Conservation (phyloP, 2,329 filamentous ascomycete genomes). For the Lachnellula occidentalis region DNA sequence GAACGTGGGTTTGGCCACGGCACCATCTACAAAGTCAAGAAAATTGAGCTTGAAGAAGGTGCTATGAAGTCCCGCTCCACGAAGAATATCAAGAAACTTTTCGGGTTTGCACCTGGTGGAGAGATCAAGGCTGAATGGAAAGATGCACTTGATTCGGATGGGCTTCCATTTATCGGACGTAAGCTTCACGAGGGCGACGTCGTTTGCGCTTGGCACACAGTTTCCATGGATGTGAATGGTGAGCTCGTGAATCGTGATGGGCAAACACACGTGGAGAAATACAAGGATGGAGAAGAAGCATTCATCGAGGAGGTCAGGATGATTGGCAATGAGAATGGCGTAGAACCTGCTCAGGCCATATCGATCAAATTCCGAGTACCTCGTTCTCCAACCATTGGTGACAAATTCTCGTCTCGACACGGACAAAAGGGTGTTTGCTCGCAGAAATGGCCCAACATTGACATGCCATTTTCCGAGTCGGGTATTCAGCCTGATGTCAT, state of each 20-base stretch:
- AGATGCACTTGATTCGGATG: conserved; percentile 76
- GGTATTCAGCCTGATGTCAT: conserved; percentile 97
- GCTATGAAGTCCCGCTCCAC: conserved; percentile 57
- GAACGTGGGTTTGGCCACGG: conserved; percentile 94
- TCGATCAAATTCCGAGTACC: conserved; percentile 92
- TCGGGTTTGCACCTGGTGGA: conserved; percentile 80
- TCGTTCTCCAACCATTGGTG: conserved; percentile 85
- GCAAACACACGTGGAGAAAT: conserved; percentile 81
- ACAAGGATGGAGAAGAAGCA: conserved; percentile 84
- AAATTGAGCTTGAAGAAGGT: conserved; percentile 79
- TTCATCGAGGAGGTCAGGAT: conserved; percentile 92
- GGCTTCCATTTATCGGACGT: conserved; percentile 74
- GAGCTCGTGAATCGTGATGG: conserved; percentile 81
- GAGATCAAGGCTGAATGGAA: conserved; percentile 66
- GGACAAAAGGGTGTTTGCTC: conserved; percentile 97
- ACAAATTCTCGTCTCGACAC: conserved; percentile 98
- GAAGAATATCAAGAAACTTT: conserved; percentile 72
- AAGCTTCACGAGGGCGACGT: conserved; percentile 75
- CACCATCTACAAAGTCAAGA: conserved; percentile 97
- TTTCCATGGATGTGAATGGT: conserved; percentile 72
- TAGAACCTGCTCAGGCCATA: conserved; percentile 78
- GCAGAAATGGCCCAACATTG: conserved; percentile 87
- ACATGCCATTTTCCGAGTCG: conserved; percentile 95
- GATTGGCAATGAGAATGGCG: conserved; percentile 77
- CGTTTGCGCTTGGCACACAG: conserved; percentile 84